Percentiles rank a stretch among this genome's conserved stretches.
Conservation (phyloP, 2,329 filamentous ascomycete genomes). For the Xylogone sp. region DNA sequence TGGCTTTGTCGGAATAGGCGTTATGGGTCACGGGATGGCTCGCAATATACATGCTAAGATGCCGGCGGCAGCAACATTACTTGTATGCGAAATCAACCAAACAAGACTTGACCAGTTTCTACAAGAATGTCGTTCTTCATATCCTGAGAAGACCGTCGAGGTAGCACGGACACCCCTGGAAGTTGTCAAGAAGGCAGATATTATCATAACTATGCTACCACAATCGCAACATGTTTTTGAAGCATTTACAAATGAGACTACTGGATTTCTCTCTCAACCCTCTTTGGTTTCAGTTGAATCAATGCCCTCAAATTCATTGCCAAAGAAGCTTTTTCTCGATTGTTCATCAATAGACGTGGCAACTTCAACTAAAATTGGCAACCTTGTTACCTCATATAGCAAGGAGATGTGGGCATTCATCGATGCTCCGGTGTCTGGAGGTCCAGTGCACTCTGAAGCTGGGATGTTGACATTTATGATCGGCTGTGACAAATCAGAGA, state of each 20-base stretch:
- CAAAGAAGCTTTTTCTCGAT: conserved; percentile 16
- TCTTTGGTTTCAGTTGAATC: background rate
- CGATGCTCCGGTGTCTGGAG: conserved; percentile 34
- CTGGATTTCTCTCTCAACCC: background rate
- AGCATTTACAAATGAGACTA: background rate
- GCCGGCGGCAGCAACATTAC: background rate
- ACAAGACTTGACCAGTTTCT: background rate
- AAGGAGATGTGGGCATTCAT: conserved; percentile 19
- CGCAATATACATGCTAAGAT: background rate
- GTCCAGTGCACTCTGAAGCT: conserved; percentile 29
- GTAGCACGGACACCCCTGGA: background rate
- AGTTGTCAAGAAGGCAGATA: background rate
- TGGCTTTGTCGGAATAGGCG: conserved; percentile 2
- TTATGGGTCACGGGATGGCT: conserved; percentile 2
- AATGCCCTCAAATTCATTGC: background rate
- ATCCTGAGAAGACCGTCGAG: background rate
- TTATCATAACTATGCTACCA: conserved; percentile 3
- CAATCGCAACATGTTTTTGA: background rate
- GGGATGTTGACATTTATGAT: conserved; percentile 36
- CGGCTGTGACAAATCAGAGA: conserved; percentile 17
- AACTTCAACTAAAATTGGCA: conserved; percentile 11
- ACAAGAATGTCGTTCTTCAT: background rate
- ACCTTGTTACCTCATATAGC: conserved; percentile 4
- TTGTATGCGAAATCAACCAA: conserved; percentile 1
- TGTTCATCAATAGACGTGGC: conserved; percentile 17